A percentile compares a stretch with the other conserved stretches of the same genome.
These are phyloP conservation scores for Cercospora sp. DNA, from an alignment of 2,329 filamentous ascomycete genomes.

Conservation along the genomic window DNA sequence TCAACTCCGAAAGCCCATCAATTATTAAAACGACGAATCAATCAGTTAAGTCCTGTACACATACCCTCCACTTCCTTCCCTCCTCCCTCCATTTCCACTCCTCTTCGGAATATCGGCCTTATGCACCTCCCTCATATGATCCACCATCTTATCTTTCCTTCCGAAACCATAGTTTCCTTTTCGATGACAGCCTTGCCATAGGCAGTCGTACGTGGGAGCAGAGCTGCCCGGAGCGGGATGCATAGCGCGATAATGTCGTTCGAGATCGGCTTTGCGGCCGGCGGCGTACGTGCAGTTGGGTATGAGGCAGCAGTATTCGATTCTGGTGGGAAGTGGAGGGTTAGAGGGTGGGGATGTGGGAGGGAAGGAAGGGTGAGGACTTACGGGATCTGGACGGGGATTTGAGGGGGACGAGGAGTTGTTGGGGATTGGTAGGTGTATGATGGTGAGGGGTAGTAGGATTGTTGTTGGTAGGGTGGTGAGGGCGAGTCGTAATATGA, in stretches of 20 bases:
- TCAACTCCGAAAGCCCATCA: no score
- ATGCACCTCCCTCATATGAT: constrained; percentile 60
- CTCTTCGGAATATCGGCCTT: constrained; percentile 49
- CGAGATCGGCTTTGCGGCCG: constrained; percentile 52
- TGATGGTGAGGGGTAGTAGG: constrained; percentile 1
- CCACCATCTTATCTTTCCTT: constrained; percentile 58
- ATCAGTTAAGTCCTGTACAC: no score
- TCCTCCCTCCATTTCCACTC: not conserved
- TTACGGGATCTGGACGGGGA: constrained; percentile 5
- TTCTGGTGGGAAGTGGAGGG: not conserved
- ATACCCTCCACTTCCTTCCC: not conserved
- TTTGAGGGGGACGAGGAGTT: not conserved
- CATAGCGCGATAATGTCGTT: constrained; percentile 51
- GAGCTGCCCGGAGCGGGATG: constrained; percentile 42
- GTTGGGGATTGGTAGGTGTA: not conserved
- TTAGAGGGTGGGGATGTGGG: not conserved
- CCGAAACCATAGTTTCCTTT: constrained; percentile 54
- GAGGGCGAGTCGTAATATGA: constrained; percentile 11
- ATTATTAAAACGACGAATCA: no score
- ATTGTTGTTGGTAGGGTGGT: constrained; percentile 1
- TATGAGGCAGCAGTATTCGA: constrained; percentile 18
- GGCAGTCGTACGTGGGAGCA: constrained; percentile 46
- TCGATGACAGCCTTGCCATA: constrained; percentile 46
- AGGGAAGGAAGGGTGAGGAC: not conserved
- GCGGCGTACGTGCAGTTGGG: constrained; percentile 37